These are phyloP conservation scores for Periconia sp. DNA, from an alignment of 2,329 filamentous ascomycete species.

Conservation along the genomic window DNA sequence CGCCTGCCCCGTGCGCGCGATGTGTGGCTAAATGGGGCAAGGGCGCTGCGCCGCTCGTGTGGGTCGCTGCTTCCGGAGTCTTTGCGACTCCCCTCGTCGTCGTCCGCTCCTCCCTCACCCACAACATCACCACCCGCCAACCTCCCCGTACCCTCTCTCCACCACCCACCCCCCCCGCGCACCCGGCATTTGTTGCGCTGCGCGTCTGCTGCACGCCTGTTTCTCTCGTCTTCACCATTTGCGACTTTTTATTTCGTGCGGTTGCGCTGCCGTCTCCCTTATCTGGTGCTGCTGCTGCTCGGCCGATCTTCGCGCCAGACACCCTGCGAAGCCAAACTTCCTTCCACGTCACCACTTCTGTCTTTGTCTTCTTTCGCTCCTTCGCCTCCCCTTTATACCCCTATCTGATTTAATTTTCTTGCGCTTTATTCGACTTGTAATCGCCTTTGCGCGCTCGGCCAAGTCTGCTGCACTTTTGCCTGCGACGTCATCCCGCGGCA, in stretches of 20 bases:
- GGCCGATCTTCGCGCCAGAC: conserved; percentile 38
- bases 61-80: conserved; percentile 2
- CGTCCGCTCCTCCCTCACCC: conserved; percentile 19
- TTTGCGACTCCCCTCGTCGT: conserved; percentile 3
- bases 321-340: conserved; percentile 24
- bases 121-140: conserved; percentile 6
- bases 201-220: conserved; percentile 12
- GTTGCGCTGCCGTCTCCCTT: conserved; percentile 23
- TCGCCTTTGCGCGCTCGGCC: conserved; percentile 19
- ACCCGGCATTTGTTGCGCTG: conserved; percentile 5
- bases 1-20: conserved; percentile 14
- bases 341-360: conserved; percentile 39
- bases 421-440: conserved; percentile 18
- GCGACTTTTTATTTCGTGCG: conserved; percentile 24
- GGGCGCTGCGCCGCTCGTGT: conserved; percentile 4
- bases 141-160: not conserved
- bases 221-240: conserved; percentile 29
- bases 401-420: conserved; percentile 39
- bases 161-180: conserved; percentile 3
- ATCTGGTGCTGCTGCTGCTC: conserved; percentile 23
- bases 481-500: conserved; percentile 40
- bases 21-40: conserved; percentile 1
- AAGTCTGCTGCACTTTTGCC: conserved; percentile 20
- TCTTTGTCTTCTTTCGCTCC: conserved; percentile 42
- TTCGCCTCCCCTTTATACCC: conserved; percentile 37